Base-by-base conservation (phyloP, 2,329 filamentous ascomycete species). In the Fusarium austroafricanum region DNA sequence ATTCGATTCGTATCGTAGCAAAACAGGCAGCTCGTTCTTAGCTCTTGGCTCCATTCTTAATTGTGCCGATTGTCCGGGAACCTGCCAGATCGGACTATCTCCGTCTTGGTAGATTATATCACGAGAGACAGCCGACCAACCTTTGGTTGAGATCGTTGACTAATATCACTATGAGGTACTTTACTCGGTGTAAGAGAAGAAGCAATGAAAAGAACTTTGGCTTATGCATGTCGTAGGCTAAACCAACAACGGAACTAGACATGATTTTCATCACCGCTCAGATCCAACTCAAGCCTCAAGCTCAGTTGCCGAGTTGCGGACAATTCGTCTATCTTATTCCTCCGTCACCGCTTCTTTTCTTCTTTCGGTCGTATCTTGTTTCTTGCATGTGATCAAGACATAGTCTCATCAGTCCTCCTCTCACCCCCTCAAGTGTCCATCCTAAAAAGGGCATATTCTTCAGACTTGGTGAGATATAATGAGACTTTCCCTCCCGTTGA, bases 21-120 rank as follows among this genome's bases (percentile, higher is more conserved):
- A 23, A 61, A 53, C 42, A 68, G 65, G 65, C 59, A 68, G 55
- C 38, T 68, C 42, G 54, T 49, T 38, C 39, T 61, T 21, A 31
- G 26, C 43, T 60, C 60, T 68, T 60, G 39, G 42, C 39, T 40
- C 17, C 39, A 43, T 47, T 15, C 33, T 51, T 46, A 38, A 51
- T 43, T 37, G 45, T 69, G 66, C 66, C 66, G 61, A 55, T 69
- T 67, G 55, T 69, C 66, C 61, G 65, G 49, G 47, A 68, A 69
- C 60, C 61, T 67, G 52, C 65, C 61, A 69, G 55, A 58, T 69
- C 51, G 26, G 55, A 69, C 28, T 37, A 12, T 33, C 14, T 56
- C 14, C 28, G 42, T 26, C 35, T 40, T 52, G 45, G 23, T 23
- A 20, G 15, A 61, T 20, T 31, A 38, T 38, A 37, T 33, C 44